These are phyloP conservation scores for Podospora tetraspora DNA, from an alignment of 495 filamentous ascomycete genomes.

Conservation along the genomic window DNA sequence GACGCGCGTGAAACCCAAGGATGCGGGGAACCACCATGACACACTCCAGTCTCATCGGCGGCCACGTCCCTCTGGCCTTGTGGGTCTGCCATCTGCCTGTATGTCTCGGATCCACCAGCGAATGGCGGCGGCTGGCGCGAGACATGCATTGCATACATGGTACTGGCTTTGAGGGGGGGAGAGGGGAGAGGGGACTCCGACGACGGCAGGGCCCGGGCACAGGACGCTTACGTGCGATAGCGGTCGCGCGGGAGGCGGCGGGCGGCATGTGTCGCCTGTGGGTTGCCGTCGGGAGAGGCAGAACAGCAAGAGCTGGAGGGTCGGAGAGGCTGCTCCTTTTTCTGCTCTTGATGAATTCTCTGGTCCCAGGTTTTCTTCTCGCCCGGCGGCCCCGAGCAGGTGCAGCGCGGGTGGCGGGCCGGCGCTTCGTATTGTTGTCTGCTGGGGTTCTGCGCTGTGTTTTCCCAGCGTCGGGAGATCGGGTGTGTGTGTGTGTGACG, in stretches of 20 bases:
- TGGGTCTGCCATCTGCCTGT: too few species aligned
- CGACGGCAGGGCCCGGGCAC: too few species aligned
- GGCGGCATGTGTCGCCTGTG: neutral
- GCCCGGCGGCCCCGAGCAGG: neutral
- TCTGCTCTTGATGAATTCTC: too few species aligned
- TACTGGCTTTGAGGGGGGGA: neutral
- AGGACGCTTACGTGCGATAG: neutral
- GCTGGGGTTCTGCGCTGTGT: too few species aligned
- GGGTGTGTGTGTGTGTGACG: neutral
- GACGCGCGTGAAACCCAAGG: neutral
- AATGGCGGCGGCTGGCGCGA: neutral
- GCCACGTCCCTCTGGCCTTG: neutral
- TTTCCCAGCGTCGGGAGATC: neutral
- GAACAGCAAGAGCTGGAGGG: too few species aligned
- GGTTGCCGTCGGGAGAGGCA: neutral
- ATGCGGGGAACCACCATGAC: neutral
- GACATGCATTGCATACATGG: neutral
- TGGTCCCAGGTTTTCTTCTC: too few species aligned
- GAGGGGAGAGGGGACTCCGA: neutral
- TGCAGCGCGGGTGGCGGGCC: neutral
- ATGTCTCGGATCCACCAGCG: neutral
- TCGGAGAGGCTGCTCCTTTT: too few species aligned
- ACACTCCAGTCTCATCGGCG: neutral
- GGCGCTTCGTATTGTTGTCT: neutral
- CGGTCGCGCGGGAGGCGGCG: neutral